A percentile compares a stretch with the other conserved stretches of the same genome.
Conservation (phyloP, 306 rosid genomes). For the Cucumis hystrix region DNA sequence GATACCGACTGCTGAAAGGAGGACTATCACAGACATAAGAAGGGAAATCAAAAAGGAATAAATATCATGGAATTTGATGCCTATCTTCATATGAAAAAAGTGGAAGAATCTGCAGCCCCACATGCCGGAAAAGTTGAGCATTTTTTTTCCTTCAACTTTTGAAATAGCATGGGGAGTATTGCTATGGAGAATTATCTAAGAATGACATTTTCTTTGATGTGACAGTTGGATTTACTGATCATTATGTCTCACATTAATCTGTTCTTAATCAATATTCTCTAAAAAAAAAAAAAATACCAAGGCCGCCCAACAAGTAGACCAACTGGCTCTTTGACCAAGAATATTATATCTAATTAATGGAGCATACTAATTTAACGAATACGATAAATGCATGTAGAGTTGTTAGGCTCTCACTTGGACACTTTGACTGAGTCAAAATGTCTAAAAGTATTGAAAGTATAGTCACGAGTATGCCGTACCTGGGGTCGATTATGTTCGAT, state of each 20-base stretch:
- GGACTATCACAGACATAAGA: constrained; percentile 20
- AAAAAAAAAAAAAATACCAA: not conserved
- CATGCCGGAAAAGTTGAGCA: constrained; percentile 21
- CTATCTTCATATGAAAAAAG: constrained; percentile 50
- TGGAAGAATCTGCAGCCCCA: constrained; percentile 41
- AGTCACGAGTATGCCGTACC: not conserved
- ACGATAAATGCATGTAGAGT: not conserved
- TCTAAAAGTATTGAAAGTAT: not conserved
- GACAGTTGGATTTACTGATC: not conserved
- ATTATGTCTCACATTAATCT: not conserved
- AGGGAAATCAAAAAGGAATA: constrained; percentile 30
- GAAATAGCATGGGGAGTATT: not conserved
- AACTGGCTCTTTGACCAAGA: constrained; percentile 2
- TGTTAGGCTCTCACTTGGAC: not conserved
- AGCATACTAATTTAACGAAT: constrained; percentile 7
- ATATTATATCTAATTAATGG: not conserved
- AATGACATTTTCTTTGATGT: not conserved
- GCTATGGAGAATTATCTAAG: not conserved
- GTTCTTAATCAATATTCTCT: not conserved
- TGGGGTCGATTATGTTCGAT: not conserved
- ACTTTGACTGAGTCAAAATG: not conserved
- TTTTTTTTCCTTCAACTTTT: constrained; percentile 19
- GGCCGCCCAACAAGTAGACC: not conserved
- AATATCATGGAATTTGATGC: constrained; percentile 54
- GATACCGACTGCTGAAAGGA: constrained; percentile 24